Evolutionary conservation across 306 rosid genomes (phyloP), one percentile per base, ranked within the genome.

Genomic region (Cajanus cajan): DNA sequence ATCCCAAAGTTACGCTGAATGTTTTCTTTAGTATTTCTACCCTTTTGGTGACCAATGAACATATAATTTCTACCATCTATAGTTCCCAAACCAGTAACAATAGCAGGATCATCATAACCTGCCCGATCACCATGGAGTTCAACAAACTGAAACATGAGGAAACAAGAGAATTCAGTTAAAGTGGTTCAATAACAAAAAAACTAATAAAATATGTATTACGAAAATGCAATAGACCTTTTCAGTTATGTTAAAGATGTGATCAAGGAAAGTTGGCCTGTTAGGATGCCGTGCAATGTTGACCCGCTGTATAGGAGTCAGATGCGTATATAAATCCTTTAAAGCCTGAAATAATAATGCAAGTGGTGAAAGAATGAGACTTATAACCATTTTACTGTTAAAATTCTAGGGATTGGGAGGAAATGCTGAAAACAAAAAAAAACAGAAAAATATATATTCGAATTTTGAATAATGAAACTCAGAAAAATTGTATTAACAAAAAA

Each of bases 1-100:
- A 95, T 95, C 75, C 97, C 99, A 75, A 95, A 95, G 86, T 95
- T 95, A 37, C 99, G 97, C 82, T 85, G 79, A 80, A 95, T 90
- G 77, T 91, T 92, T 82, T 95, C 99, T 77, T 95, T 95, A 5
- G 98, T 95, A 83, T 95, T 92, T 85, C 99, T 90, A 74, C 99
- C 99, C 85, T 93, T 95, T 77, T 95, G 99, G 73, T 95, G 99
- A 83, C 99, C 99, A 16, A 95, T 91, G 90, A 95, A 90, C 98
- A 95, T 87, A 87, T 90, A 93, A 43, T 90, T 81, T 74, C 62
- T 85, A 85, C 96, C 97, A 84, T 93, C 98, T 66, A 95, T 90
- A 73, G 85, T 85, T 74, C 98, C 99, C 66, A 95, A 52, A 74
- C 99, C 99, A 79, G 96, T 87, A 74, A 91, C 99, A 87, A 91